Conservation (phyloP, 2,329 filamentous ascomycete genomes). For the Dactylella cylindrospora region DNA sequence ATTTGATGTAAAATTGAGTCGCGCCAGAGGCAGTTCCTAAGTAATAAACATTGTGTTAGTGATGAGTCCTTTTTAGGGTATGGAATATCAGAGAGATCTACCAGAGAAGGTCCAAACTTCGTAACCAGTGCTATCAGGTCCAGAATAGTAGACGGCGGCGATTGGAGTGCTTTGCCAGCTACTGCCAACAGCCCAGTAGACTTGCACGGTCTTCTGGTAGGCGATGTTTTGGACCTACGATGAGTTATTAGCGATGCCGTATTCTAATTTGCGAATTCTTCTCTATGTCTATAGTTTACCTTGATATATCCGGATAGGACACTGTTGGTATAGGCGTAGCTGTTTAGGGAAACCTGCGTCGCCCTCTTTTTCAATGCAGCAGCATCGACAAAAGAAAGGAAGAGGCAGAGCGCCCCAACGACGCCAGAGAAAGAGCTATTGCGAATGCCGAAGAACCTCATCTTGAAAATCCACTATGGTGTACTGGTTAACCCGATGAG, state of each 20-base stretch:
- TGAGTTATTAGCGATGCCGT: not conserved
- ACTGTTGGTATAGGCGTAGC: not conserved
- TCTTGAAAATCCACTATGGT: too few relatives aligned
- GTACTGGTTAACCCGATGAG: too few relatives aligned
- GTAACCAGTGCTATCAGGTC: not conserved
- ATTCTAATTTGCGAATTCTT: not conserved
- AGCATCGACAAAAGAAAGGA: not conserved
- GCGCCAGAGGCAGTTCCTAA: slow-evolving; percentile 3
- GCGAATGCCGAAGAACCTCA: not conserved
- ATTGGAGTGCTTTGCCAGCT: not conserved
- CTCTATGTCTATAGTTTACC: not conserved
- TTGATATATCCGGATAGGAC: not conserved
- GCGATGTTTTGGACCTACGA: not conserved
- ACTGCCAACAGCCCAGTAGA: not conserved
- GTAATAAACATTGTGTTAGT: not conserved
- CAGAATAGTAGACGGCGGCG: not conserved
- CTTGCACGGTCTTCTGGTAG: not conserved
- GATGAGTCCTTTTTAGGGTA: not conserved
- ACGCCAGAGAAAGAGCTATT: not conserved
- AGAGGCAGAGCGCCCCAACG: not conserved
- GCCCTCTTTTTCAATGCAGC: not conserved
- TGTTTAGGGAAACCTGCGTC: not conserved
- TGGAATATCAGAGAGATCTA: not conserved
- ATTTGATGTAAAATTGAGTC: slow-evolving; percentile 16
- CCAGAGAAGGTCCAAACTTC: slow-evolving; percentile 21